Base-by-base conservation (phyloP, 306 rosid genomes). In the Begonia loranthoides region DNA sequence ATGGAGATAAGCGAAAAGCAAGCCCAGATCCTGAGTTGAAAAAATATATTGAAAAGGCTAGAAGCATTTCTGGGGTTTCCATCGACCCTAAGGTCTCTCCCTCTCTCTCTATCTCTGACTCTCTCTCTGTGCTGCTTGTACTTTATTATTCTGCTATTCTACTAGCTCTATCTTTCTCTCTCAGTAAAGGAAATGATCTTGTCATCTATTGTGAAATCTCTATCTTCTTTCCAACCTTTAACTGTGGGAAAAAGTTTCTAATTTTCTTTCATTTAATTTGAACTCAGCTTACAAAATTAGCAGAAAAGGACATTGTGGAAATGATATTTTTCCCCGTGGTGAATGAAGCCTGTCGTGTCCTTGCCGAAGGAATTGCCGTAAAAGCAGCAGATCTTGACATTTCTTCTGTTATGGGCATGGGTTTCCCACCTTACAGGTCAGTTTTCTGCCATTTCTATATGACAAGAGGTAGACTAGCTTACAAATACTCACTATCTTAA, bases 381-480 rank as follows among this genome's bases (percentile, higher is more conserved):
- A 90, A 90, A 70, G 87, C 95, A 21, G 77, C 94, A 16, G 95
- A 90, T 74, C 86, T 90, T 22, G 99, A 86, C 63, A 76, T 90
- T 58, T 67, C 95, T 60, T 61, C 82, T 14, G 67, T 86, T 72
- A 82, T 78, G 88, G 99, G 93, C 63, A 86, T 90, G 99, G 99
- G 99, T 24, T 90, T 90, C 63, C 99, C 99, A 38, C 71, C 94
- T 34, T 86, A 90, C 92, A 86, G 99, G 99, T 90, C 55, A 60
- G 75, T 69, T 44, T 14, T 44, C 48, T 44, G 14, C 15, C 48
- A 28, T 28, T 28, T 28, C 36, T 28, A 28, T 28, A 28, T 28
- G 36, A 28, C 36, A 28, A 28, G 36, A 28, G 9, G 4, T 28
- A 28, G 9, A 28, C 36, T 28, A 28, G 36, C 36, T 28, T 28